Evolutionary conservation across 2,329 filamentous ascomycete genomes (phyloP), one percentile per base, ranked within the genome.

Genomic region (Fusarium buxicola): DNA sequence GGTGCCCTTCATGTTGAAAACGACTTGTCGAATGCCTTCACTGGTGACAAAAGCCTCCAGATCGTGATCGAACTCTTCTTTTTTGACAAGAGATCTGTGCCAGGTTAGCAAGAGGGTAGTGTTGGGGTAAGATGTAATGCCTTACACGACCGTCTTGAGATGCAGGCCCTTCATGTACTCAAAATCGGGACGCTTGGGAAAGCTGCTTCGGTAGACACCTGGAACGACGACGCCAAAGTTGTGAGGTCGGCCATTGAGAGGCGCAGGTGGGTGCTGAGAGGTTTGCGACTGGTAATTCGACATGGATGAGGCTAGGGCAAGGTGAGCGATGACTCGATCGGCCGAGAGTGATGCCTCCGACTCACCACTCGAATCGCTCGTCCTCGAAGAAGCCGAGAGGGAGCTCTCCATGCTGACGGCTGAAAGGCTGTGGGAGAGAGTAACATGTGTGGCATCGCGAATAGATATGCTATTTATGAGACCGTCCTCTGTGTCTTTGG

Each of bases 1-100:
- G 66, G 96, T 97, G n/a, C 93, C 90, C 60, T 89, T 86, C 81
- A 97, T 91, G 66, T 89, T 85, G 70, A 96, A 89, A 36, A 91
- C 82, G 64, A 88, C 80, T 68, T 96, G 92, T 39, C 83, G 83
- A 70, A 97, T 94, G 60, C 82, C 82, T 66, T 90, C 86, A 6
- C 79, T 75, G 32, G 81, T 73, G 66, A 96, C 85, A 72, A 95
- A 97, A 3, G 77, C 72, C 18, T 79, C 72, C 48, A 86, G 85
- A 1, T 80, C 82, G 4, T 81, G 75, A 8, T 81, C 77, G 5
- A 81, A 77, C 13, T 85, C 81, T 4, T 89, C 86, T 63, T 87
- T 88, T 39, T 85, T 82, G 41, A 90, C 88, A 28, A 91, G 77
- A 1, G 88, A 89, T 24, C 86, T 89, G 44, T 2, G 16, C 11